Evolutionary conservation across 2,329 filamentous ascomycete species (phyloP).

Genomic region (Pseudocercospora crystallina): DNA sequence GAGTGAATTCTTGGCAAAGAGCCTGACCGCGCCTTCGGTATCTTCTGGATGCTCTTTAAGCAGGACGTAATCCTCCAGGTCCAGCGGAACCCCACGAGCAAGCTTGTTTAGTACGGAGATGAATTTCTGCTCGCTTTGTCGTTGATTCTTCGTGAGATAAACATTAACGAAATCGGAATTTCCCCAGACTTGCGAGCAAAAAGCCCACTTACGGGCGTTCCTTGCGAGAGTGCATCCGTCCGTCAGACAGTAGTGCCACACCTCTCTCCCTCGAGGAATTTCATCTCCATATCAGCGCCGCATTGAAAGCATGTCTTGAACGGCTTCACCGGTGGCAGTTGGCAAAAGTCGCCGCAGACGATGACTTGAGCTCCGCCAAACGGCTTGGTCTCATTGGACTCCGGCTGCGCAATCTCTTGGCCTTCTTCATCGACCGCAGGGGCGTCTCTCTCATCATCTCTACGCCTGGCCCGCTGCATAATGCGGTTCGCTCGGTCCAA

Average conservation of each 20-base stretch:
- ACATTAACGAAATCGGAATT: constrained; percentile 55
- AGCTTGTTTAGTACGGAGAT: constrained; percentile 43
- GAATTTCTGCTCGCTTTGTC: constrained; percentile 55
- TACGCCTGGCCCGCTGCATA: no score
- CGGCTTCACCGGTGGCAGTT: constrained; percentile 60
- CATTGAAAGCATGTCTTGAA: constrained; percentile 55
- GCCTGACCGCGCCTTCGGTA: constrained; percentile 45
- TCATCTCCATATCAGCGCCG: constrained; percentile 31
- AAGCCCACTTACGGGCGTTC: constrained; percentile 46
- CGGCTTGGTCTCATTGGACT: background rate
- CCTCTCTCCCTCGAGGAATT: no score
- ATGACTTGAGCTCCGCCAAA: constrained; percentile 52
- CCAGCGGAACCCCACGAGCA: constrained; percentile 3
- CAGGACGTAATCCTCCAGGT: background rate
- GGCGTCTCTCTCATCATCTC: no score
- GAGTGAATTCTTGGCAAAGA: constrained; percentile 41
- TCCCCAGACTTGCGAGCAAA: constrained; percentile 56
- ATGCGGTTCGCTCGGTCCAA: no score
- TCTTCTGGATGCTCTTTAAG: constrained; percentile 40
- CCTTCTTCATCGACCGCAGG: no score
- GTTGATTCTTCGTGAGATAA: constrained; percentile 55
- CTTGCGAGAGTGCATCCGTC: no score
- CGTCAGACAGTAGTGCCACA: no score
- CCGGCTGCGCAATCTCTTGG: no score
- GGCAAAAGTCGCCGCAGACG: constrained; percentile 57